Base-by-base conservation (phyloP, 768 basidiomycete species). In the Tricholoma terreum region DNA sequence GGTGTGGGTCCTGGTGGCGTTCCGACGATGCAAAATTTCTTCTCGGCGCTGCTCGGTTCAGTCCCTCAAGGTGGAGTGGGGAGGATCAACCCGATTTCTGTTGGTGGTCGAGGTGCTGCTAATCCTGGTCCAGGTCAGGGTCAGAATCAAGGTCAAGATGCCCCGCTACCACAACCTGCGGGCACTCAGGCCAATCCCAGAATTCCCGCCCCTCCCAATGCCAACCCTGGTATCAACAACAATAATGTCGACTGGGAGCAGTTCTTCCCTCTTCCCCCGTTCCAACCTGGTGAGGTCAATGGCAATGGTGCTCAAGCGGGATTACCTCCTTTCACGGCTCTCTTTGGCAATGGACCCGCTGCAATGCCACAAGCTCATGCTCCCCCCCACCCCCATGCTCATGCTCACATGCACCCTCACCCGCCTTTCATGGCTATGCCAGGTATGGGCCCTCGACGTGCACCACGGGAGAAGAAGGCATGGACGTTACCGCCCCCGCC, bases 401-500 rank as follows among this genome's bases (percentile, higher is more conserved):
- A 56, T 42, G 45, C 58, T 60, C 24, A 27, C 24, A 27, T 27
- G 3, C 24, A 27, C 6, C 53, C 60, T 45, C 63, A 61, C 62
- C 57, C 63, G 33, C 55, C 65, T 14, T 64, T 65, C 40, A 46
- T 60, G 6, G 57, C 59, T 52, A 52, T 58, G 19, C 58, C 54
- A 27, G 62, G 58, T 24, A 62, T 64, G 35, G 58, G 50, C 19
- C 35, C 58, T 50, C 42, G 12, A 1, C 64, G 56, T 17, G 53
- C 65, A 7, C 61, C 56, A 46, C 62, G 63, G 5, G 69, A 74
- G 48, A 72, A 68, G 60, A 79, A 78, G 63, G 67, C 75, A 51
- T 91, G 89, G 89, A 70, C 75, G 2, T 75, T 78, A 1, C 89
- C 89, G 0, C 71, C 84, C 0, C 74, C 86, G 0, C 88, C 89